Evolutionary conservation across 768 basidiomycete genomes (phyloP).

Genomic region (Cantharellus anzutake): DNA sequence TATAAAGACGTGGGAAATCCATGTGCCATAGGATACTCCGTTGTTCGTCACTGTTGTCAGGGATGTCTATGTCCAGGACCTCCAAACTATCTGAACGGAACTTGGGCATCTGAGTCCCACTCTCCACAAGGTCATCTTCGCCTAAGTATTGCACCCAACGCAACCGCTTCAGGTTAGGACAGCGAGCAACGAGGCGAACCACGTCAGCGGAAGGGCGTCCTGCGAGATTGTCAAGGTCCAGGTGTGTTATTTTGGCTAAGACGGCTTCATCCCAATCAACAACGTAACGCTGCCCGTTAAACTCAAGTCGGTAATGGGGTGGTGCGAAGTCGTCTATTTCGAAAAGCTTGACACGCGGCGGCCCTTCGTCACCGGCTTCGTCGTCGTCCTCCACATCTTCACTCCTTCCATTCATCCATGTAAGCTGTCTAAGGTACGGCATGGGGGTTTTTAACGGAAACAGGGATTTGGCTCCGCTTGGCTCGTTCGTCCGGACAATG

Average conservation of each 20-base stretch:
- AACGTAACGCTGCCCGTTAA: too few relatives aligned
- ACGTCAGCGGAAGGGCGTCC: background rate
- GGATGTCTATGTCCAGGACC: background rate
- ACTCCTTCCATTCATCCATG: background rate
- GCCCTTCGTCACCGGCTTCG: too few relatives aligned
- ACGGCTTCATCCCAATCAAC: too few relatives aligned
- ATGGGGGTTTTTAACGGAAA: background rate
- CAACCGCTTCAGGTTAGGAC: background rate
- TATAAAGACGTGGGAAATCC: background rate
- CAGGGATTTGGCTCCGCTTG: background rate
- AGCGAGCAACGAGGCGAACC: background rate
- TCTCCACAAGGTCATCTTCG: background rate
- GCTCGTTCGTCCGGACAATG: background rate
- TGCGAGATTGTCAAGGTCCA: background rate
- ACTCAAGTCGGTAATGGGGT: too few relatives aligned
- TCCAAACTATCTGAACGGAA: background rate
- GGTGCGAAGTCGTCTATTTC: too few relatives aligned
- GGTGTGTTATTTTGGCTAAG: background rate
- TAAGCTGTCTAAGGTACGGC: background rate
- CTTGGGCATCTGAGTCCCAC: background rate
- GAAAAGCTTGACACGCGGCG: too few relatives aligned
- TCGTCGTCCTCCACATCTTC: too few relatives aligned
- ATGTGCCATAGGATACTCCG: background rate
- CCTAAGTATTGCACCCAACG: background rate
- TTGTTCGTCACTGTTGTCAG: background rate